Evolutionary conservation across 306 rosid species (phyloP).

Genomic region (Citrullus amarus): DNA sequence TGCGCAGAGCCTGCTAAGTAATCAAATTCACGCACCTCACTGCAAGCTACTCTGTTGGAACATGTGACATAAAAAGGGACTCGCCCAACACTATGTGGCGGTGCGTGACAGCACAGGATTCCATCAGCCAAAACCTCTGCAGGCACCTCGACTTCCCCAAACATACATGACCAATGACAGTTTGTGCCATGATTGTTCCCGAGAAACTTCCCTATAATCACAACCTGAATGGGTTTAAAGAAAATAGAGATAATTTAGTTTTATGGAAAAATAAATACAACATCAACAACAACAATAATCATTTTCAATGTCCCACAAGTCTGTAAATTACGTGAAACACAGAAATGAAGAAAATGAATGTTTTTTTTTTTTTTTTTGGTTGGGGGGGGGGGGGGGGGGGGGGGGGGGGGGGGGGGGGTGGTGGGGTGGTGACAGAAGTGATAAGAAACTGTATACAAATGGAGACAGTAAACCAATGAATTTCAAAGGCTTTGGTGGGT

Average conservation of each 20-base stretch:
- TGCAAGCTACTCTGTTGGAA: slow-evolving; percentile 84
- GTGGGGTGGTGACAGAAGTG: too few species aligned
- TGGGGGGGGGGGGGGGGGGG: too few species aligned
- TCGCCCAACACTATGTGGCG: slow-evolving; percentile 47
- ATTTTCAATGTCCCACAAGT: neutral
- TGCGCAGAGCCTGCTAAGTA: slow-evolving; percentile 38
- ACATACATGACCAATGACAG: slow-evolving; percentile 78
- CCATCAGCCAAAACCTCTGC: slow-evolving; percentile 69
- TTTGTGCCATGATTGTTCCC: slow-evolving; percentile 28
- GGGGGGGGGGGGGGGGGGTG: neutral
- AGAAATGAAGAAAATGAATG: neutral
- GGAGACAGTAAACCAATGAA: neutral
- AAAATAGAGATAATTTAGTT: slow-evolving; percentile 9
- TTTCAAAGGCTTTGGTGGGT: neutral
- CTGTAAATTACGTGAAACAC: neutral
- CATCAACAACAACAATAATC: neutral
- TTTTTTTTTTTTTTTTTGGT: too few species aligned
- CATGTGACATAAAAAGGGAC: slow-evolving; percentile 83
- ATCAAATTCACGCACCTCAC: slow-evolving; percentile 83
- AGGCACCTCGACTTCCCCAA: slow-evolving; percentile 88
- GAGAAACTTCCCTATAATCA: slow-evolving; percentile 58
- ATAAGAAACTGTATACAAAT: neutral
- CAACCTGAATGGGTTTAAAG: slow-evolving; percentile 38
- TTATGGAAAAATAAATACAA: neutral
- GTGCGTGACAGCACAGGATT: slow-evolving; percentile 68